phyloP scores from a whole-genome alignment of 2,329 filamentous ascomycete genomes.

The Cercospora zeae-maydis region DNA sequence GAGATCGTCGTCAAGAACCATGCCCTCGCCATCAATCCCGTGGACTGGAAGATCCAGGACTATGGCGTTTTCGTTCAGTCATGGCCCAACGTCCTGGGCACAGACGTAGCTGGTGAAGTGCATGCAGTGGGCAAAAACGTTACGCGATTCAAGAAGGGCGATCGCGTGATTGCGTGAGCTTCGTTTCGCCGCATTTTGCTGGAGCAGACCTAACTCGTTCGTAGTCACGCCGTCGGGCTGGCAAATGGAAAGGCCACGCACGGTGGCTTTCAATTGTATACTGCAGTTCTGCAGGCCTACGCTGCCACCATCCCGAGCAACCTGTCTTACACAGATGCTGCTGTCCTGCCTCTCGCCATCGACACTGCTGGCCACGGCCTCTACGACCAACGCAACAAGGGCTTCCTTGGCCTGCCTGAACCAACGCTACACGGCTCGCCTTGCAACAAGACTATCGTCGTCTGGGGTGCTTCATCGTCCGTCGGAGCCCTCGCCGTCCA shows the following conservation, averaged over 20 bases:
- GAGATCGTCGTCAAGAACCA: conserved; percentile 38
- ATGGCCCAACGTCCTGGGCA: conserved; percentile 38
- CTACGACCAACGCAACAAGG: conserved; percentile 37
- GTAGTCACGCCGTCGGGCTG: conserved; percentile 26
- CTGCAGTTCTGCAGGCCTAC: conserved; percentile 30
- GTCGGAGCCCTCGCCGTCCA: conserved; percentile 37
- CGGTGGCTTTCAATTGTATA: conserved; percentile 38
- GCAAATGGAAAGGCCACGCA: conserved; percentile 25
- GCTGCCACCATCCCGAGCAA: conserved; percentile 40
- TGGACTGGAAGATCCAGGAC: conserved; percentile 40
- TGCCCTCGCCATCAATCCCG: conserved; percentile 40
- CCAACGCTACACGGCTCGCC: conserved; percentile 36
- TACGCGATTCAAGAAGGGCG: conserved; percentile 36
- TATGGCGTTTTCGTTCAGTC: conserved; percentile 33
- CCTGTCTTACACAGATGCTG: conserved; percentile 39
- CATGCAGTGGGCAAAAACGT: conserved; percentile 37
- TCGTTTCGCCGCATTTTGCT: background rate
- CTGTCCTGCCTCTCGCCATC: conserved; percentile 45
- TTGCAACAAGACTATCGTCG: conserved; percentile 39
- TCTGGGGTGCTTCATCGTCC: conserved; percentile 39
- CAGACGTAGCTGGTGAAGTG: conserved; percentile 40
- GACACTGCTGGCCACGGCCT: conserved; percentile 45
- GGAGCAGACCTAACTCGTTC: background rate
- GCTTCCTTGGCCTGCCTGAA: conserved; percentile 39
- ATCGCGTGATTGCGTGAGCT: conserved; percentile 36